Base-by-base conservation (phyloP, 2,329 filamentous ascomycete species). In the Fusarium oxysporum region DNA sequence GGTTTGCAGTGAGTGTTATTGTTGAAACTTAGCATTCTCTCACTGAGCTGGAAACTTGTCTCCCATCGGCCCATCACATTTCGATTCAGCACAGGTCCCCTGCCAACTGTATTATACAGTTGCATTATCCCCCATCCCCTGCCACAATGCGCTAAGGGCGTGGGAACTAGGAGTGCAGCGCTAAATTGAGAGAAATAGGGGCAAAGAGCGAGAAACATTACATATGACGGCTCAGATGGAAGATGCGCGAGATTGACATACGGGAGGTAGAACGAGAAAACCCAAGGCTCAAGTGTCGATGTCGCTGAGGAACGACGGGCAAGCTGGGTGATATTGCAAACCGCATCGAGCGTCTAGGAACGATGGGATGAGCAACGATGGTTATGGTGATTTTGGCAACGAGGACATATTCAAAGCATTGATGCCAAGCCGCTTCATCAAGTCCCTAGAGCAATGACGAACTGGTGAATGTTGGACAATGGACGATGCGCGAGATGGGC, bases 41-140 rank as follows among this genome's bases (percentile, higher is more conserved):
- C 53, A 48, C 68, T 62, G 64, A 65, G 65, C 53, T 60, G 50
- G 47, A 53, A 59, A 59, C 55, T 32, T 63, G 58, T 55, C 65
- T 75, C 55, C 73, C 59, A 62, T 66, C 62, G 72, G 76, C 60
- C 76, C 53, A 74, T 76, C 74, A 77, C 65, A 77, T 73, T 71
- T 77, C 70, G 59, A 76, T 73, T 65, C 67, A 60, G 65, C 71
- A 76, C 65, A 56, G 50, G 55, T 63, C 55, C 73, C 70, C 63
- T 60, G 50, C 57, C 58, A 19, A 44, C 40, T 68, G 33, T 61
- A 73, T 70, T 48, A 41, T 55, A 53, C 41, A 68, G 58, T 64
- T 43, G 45, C 58, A 69, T 69, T 57, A 43, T 58, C 45, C 54
- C 64, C 58, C 48, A 41, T 62, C 47, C 67, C 71, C 73, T 72